Base-by-base conservation (phyloP, 305 asterid genomes). In the Fraxinus platypoda region DNA sequence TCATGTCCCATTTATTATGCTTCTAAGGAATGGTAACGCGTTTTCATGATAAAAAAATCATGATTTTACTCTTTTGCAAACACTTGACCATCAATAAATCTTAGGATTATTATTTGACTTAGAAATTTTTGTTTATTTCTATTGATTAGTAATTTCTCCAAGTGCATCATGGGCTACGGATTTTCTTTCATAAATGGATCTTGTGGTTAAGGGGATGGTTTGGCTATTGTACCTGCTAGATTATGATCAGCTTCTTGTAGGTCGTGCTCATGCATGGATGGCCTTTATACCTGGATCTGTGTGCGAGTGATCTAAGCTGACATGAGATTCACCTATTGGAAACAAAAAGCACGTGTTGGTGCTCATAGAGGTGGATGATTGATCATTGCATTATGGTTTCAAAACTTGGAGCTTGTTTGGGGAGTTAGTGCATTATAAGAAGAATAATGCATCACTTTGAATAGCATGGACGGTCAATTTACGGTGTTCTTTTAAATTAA, bases 391-490 rank as follows among this genome's bases (percentile, higher is more conserved):
- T 25, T 74, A 74, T 37, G 34, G 35, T 46, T 38, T 37, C 38
- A 43, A 76, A 76, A 23, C 5, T 38, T 12, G 7, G 46, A 34
- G 80, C 30, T 64, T 41, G 54, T 76, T 81, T 43, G 28, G 71
- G 23, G 57, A 33, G 57, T 76, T 81, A 38, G 64, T 26, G 54
- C 72, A 76, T 43, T 43, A 8, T 62, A 21, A 66, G 73, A 75
- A 81, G n/a, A 76, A 64, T 31, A 19, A 33, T 82, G 28, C 62
- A 68, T 70, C 41, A 46, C 37, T 46, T 21, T 8, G 74, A 77
- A 38, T 41, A 38, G 28, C 74, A 31, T 78, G 9, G 43, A 43
- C 1, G 17, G 66, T 80, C 31, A 84, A 23, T 68, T 68, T 70
- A 33, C 19, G 41, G 75, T 2, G 41, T 70, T 28, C 43, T 31